Evolutionary conservation across 2,329 filamentous ascomycete species (phyloP).

Genomic region (Colletotrichum tofieldiae): DNA sequence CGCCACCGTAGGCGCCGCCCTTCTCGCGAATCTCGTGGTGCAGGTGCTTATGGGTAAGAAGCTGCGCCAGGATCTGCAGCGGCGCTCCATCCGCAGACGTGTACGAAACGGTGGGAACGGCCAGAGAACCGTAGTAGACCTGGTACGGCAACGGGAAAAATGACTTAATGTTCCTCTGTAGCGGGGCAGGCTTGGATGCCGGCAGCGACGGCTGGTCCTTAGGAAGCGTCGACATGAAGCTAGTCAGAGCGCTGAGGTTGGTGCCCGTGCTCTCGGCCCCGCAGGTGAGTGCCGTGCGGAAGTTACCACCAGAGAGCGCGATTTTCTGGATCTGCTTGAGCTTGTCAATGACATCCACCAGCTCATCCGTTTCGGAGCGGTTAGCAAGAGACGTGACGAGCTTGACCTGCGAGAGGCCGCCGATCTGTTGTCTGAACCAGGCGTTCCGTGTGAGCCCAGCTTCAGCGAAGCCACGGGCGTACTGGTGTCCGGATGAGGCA

Average conservation of each 20-base stretch:
- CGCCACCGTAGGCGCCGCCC: constrained; percentile 95
- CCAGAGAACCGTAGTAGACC: constrained; percentile 92
- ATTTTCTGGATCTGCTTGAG: constrained; percentile 88
- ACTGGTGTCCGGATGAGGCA: constrained; percentile 90
- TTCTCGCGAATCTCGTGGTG: constrained; percentile 99
- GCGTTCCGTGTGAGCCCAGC: constrained; percentile 82
- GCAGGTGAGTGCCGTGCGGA: constrained; percentile 90
- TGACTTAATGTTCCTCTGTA: constrained; percentile 74
- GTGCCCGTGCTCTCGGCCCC: constrained; percentile 78
- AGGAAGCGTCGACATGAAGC: constrained; percentile 78
- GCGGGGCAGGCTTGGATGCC: constrained; percentile 50
- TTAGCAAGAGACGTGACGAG: constrained; percentile 85
- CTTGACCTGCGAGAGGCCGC: constrained; percentile 91
- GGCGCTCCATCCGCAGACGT: constrained; percentile 81
- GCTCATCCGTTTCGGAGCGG: constrained; percentile 77
- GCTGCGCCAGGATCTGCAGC: constrained; percentile 89
- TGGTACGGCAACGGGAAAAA: constrained; percentile 98
- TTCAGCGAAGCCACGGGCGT: constrained; percentile 87
- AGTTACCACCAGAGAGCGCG: constrained; percentile 77
- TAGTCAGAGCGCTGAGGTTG: constrained; percentile 80
- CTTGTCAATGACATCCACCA: constrained; percentile 84
- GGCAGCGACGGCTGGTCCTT: constrained; percentile 54
- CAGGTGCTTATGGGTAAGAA: constrained; percentile 95
- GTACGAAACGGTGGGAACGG: constrained; percentile 88
- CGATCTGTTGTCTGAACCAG: constrained; percentile 85